A percentile compares a stretch with the other conserved stretches of the same genome.
Evolutionary conservation across 2,329 filamentous ascomycete genomes (phyloP).

Genomic region (Fusarium sp.): DNA sequence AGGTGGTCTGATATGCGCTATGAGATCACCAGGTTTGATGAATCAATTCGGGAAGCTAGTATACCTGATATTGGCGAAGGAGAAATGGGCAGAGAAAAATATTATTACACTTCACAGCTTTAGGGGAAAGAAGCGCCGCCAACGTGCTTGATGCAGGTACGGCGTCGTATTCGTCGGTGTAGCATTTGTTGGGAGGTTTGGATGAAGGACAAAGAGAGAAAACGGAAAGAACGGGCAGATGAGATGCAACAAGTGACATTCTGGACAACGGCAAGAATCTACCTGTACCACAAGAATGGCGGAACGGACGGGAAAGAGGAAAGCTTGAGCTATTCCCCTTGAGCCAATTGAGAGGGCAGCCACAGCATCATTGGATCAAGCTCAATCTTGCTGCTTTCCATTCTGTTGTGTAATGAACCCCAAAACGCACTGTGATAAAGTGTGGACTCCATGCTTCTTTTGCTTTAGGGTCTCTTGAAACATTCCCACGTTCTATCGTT

Average conservation of each 20-base stretch:
- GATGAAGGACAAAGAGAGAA: constrained; percentile 16
- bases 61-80: constrained; percentile 1
- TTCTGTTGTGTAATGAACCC: constrained; percentile 32
- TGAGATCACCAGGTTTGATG: constrained; percentile 41
- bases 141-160: constrained; percentile 43
- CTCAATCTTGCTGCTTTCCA: constrained; percentile 12
- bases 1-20: constrained; percentile 48
- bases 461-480: neutral
- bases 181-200: constrained; percentile 32
- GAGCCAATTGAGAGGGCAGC: constrained; percentile 30
- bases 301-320: constrained; percentile 4
- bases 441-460: neutral
- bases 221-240: constrained; percentile 11
- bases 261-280: neutral
- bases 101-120: constrained; percentile 1
- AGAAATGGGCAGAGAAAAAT: constrained; percentile 1
- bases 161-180: constrained; percentile 25
- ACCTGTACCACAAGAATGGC: neutral
- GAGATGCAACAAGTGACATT: constrained; percentile 36
- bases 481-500: neutral
- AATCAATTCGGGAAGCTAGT: constrained; percentile 6
- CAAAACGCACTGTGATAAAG: too few relatives aligned
- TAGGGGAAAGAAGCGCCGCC: constrained; percentile 12
- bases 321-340: neutral
- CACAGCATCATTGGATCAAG: constrained; percentile 40